These are phyloP conservation scores for Fusarium odoratissimum DNA, from an alignment of 2,329 filamentous ascomycete genomes.

Conservation along the genomic window DNA sequence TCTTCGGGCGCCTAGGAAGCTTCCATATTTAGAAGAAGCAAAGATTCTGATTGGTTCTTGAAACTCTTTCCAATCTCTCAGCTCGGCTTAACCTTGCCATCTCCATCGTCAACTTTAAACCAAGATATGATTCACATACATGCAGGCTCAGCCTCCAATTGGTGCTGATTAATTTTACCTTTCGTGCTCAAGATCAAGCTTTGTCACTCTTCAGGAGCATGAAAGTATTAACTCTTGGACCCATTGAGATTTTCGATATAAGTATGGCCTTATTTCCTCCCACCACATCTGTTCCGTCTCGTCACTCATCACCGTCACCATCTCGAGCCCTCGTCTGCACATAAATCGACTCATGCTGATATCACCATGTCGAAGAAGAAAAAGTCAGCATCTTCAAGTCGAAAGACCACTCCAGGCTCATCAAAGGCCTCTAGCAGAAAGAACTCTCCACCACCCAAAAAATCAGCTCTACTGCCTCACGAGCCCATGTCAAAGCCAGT, in stretches of 20 bases:
- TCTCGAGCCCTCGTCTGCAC: neutral
- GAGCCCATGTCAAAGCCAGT: neutral
- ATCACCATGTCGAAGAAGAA: neutral
- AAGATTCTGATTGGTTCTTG: neutral
- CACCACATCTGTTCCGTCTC: neutral
- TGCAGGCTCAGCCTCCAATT: neutral
- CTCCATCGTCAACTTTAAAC: neutral
- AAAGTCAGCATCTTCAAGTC: neutral
- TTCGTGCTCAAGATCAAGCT: neutral
- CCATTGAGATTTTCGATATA: neutral
- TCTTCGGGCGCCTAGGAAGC: neutral
- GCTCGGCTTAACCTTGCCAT: too few species aligned
- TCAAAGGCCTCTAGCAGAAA: neutral
- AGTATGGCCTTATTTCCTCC: neutral
- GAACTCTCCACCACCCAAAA: fast-evolving
- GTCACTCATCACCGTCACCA: neutral
- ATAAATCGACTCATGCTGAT: neutral
- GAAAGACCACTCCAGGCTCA: neutral
- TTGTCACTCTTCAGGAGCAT: neutral
- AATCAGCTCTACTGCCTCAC: neutral
- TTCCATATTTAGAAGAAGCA: neutral
- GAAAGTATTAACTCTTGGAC: too few species aligned
- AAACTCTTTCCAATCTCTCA: too few species aligned
- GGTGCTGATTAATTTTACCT: neutral
- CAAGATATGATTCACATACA: neutral